Percentiles rank a stretch among this genome's conserved stretches.
Conservation (phyloP, 2,329 filamentous ascomycete genomes). For the Pyrenophora teres region DNA sequence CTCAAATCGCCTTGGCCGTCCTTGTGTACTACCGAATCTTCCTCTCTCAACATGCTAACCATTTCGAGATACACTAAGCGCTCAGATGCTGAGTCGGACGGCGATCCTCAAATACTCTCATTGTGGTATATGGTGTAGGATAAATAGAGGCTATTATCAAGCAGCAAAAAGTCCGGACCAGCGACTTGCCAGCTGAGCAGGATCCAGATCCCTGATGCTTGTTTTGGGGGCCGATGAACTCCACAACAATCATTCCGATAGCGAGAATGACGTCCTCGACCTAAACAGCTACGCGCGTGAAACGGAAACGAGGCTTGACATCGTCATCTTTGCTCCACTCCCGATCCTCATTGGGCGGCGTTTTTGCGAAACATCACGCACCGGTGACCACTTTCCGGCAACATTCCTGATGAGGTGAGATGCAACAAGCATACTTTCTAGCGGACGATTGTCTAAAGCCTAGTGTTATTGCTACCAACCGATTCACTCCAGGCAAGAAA, state of each 20-base stretch:
- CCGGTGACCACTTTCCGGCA: constrained; percentile 2
- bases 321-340: background rate
- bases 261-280: background rate
- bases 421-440: constrained; percentile 25
- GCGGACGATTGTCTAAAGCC: constrained; percentile 27
- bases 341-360: background rate
- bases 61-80: background rate
- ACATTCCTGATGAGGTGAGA: constrained; percentile 16
- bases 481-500: background rate
- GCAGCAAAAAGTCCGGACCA: background rate
- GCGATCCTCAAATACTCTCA: constrained; percentile 64
- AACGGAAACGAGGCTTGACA: background rate
- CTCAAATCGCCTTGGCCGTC: background rate
- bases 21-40: background rate
- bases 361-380: background rate
- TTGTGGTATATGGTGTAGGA: background rate
- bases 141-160: background rate
- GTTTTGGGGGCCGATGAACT: background rate
- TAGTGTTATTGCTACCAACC: constrained; percentile 19
- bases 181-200: constrained; percentile 4
- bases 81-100: background rate
- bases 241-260: background rate
- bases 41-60: background rate
- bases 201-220: constrained; percentile 1
- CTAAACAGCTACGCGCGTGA: background rate